phyloP scores from a whole-genome alignment of 163 green algal genomes.

The Chlamydomonas reinhardtii region DNA sequence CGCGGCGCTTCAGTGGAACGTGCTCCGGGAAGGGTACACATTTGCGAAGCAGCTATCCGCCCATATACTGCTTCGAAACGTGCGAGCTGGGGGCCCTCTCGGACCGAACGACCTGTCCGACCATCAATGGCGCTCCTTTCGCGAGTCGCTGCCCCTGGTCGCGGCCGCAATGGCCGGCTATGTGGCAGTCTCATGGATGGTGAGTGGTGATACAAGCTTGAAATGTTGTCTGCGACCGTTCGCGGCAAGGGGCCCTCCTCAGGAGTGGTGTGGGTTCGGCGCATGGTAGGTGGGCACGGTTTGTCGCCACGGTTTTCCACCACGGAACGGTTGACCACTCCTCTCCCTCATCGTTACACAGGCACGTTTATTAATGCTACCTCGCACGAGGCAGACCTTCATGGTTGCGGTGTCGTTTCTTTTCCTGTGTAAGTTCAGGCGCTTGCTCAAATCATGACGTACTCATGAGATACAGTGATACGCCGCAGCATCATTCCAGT shows the following conservation, averaged over 20 bases:
- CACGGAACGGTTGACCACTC: too few relatives aligned
- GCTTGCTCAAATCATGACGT: too few relatives aligned
- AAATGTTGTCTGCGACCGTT: too few relatives aligned
- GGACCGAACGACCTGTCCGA: slow-evolving; percentile 83
- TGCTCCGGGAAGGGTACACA: slow-evolving; percentile 30
- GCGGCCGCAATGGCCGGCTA: slow-evolving; percentile 59
- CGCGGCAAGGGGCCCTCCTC: too few relatives aligned
- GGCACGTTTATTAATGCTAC: too few relatives aligned
- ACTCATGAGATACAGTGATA: too few relatives aligned
- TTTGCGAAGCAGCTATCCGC: slow-evolving; percentile 2
- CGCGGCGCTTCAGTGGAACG: slow-evolving; percentile 31
- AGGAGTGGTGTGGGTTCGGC: too few relatives aligned
- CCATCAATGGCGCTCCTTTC: slow-evolving; percentile 85
- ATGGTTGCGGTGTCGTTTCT: slow-evolving; percentile 10
- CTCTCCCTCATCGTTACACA: too few relatives aligned
- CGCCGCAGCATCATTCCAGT: too few relatives aligned
- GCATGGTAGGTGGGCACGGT: too few relatives aligned
- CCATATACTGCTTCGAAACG: neutral
- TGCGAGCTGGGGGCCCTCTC: neutral
- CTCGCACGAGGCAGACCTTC: neutral
- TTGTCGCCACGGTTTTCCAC: too few relatives aligned
- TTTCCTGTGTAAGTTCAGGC: slow-evolving; percentile 28
- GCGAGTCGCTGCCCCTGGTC: slow-evolving; percentile 57
- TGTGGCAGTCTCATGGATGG: slow-evolving; percentile 25
- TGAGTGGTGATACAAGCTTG: neutral